These are phyloP conservation scores for Camellia japonica DNA, from an alignment of 148 eudicot species.

Conservation along the genomic window DNA sequence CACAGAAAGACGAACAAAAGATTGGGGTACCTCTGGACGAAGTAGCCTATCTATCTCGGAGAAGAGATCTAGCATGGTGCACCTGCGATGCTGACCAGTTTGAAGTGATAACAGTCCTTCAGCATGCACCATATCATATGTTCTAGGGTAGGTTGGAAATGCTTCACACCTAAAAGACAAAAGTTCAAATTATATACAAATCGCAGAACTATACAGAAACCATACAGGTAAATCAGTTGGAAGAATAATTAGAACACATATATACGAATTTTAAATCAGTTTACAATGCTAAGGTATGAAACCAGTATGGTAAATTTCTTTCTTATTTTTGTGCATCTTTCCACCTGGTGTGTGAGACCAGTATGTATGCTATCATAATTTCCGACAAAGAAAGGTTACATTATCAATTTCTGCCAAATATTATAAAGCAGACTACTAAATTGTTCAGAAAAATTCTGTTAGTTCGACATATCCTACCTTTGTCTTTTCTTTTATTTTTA, in stretches of 20 bases:
- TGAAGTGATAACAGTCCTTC: slow-evolving; percentile 78
- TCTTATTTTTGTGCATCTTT: too few species aligned
- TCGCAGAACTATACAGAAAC: neutral
- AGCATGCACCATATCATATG: slow-evolving; percentile 94
- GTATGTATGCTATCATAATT: neutral
- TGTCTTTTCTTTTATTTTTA: too few species aligned
- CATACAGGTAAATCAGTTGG: neutral
- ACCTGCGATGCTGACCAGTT: slow-evolving; percentile 50
- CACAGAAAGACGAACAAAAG: neutral
- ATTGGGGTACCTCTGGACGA: slow-evolving; percentile 85
- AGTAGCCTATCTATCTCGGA: slow-evolving; percentile 91
- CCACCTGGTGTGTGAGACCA: neutral
- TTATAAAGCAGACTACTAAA: neutral
- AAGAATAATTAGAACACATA: neutral
- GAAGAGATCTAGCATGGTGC: slow-evolving; percentile 66
- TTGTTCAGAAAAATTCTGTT: neutral
- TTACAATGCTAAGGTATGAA: neutral
- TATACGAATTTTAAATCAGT: neutral
- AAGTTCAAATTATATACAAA: neutral
- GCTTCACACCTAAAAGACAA: slow-evolving; percentile 80
- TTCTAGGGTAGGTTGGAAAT: slow-evolving; percentile 93
- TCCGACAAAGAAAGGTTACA: neutral
- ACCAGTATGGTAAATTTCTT: neutral
- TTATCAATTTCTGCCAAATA: neutral
- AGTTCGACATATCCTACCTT: too few species aligned